Conservation (phyloP, 2,329 filamentous ascomycete genomes). For the Pleomassaria siparia region DNA sequence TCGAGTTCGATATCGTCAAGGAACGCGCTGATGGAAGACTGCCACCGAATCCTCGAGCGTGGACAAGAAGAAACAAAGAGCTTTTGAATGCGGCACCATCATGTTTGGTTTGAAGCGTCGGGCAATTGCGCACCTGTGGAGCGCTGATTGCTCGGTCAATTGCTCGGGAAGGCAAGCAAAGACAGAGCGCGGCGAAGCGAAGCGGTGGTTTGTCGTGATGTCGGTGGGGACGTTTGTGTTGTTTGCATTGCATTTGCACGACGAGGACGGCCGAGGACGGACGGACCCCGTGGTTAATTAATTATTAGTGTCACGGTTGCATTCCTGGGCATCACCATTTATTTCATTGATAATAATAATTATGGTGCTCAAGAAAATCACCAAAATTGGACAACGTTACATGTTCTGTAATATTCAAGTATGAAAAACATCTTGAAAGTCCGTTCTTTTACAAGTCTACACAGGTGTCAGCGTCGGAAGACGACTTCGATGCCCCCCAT, state of each 20-base stretch:
- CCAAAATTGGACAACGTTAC: no score
- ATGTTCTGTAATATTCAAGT: no score
- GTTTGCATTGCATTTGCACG: slow-evolving; percentile 24
- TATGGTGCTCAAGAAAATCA: no score
- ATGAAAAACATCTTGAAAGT: no score
- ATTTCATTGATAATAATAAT: no score
- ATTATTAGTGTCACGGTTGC: background rate
- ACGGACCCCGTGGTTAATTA: no score
- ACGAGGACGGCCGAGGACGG: background rate
- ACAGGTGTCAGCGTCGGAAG: no score
- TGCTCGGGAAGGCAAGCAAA: slow-evolving; percentile 18
- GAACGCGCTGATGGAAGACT: slow-evolving; percentile 19
- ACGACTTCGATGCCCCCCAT: no score
- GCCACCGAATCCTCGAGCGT: slow-evolving; percentile 8
- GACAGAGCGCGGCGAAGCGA: no score
- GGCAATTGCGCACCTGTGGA: slow-evolving; percentile 24
- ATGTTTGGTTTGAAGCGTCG: slow-evolving; percentile 17
- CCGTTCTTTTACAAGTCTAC: no score
- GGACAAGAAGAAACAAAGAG: slow-evolving; percentile 8
- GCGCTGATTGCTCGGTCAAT: slow-evolving; percentile 30
- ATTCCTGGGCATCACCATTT: no score
- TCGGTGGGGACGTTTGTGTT: slow-evolving; percentile 26
- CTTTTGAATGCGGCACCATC: slow-evolving; percentile 14
- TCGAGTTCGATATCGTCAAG: no score
- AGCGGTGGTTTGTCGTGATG: slow-evolving; percentile 9